Evolutionary conservation across 2,329 filamentous ascomycete species (phyloP).

Genomic region (Ceratocystis cacaofunesta): DNA sequence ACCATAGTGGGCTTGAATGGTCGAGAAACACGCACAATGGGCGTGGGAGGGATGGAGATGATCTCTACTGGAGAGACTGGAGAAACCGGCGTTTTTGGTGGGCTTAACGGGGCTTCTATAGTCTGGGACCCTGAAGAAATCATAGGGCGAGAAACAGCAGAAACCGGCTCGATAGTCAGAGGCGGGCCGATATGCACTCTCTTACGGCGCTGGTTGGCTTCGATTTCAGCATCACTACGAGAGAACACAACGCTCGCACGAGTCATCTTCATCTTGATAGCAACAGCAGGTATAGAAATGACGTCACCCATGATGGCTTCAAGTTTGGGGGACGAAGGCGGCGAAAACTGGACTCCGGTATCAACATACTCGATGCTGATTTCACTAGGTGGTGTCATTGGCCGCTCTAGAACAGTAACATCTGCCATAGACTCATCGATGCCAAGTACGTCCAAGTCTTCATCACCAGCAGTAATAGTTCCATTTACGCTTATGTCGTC

Average conservation of each 20-base stretch:
- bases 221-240: constrained; percentile 44
- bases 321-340: constrained; percentile 56
- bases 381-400: constrained; percentile 19
- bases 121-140: constrained; percentile 52
- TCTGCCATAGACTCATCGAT: constrained; percentile 9
- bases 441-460: neutral
- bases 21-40: constrained; percentile 20
- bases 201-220: constrained; percentile 61
- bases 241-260: constrained; percentile 15
- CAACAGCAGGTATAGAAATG: constrained; percentile 4
- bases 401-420: constrained; percentile 13
- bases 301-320: constrained; percentile 20
- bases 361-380: constrained; percentile 48
- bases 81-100: constrained; percentile 48
- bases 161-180: constrained; percentile 33
- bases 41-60: constrained; percentile 27
- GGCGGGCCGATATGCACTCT: constrained; percentile 43
- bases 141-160: constrained; percentile 29
- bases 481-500: constrained; percentile 28
- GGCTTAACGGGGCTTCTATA: constrained; percentile 45
- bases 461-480: constrained; percentile 11
- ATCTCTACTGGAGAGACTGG: constrained; percentile 31
- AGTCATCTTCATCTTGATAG: constrained; percentile 11
- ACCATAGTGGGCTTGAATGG: constrained; percentile 30
- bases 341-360: constrained; percentile 68